These are phyloP conservation scores for Aspergillus terreus DNA, from an alignment of 2,329 filamentous ascomycete species.

Conservation along the genomic window DNA sequence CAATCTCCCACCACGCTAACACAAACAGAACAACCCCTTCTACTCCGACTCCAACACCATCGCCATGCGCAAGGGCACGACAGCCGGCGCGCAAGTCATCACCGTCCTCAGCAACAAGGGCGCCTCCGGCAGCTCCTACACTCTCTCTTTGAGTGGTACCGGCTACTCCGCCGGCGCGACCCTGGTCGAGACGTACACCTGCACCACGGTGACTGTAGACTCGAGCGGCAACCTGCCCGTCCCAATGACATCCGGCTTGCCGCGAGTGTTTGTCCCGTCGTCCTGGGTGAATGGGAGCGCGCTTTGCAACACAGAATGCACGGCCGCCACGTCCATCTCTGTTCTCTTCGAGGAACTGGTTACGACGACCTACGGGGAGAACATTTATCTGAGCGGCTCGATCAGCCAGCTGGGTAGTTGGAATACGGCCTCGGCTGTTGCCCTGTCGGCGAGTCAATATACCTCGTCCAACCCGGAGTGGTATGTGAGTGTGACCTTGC, in stretches of 20 bases:
- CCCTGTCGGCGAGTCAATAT: constrained; percentile 59
- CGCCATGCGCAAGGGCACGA: constrained; percentile 39
- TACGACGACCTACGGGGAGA: constrained; percentile 59
- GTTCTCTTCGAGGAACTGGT: neutral
- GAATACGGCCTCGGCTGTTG: constrained; percentile 53
- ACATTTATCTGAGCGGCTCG: constrained; percentile 62
- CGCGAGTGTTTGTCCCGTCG: constrained; percentile 19
- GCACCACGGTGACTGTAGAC: constrained; percentile 41
- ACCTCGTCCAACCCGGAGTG: constrained; percentile 59
- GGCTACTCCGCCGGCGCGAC: constrained; percentile 20
- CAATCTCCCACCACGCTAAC: neutral
- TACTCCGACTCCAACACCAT: constrained; percentile 44
- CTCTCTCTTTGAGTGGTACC: constrained; percentile 21
- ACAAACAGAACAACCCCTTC: constrained; percentile 35
- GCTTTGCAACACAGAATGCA: neutral
- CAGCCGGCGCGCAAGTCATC: constrained; percentile 38
- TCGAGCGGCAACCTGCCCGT: constrained; percentile 43
- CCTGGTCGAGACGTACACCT: constrained; percentile 33
- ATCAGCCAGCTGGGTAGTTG: constrained; percentile 60
- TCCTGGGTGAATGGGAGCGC: no score
- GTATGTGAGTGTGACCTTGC: constrained; percentile 54
- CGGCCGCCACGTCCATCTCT: neutral
- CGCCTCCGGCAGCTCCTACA: constrained; percentile 20
- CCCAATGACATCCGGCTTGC: constrained; percentile 41
- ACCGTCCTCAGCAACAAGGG: constrained; percentile 46